These are phyloP conservation scores for Pseudogymnoascus pannorum DNA, from an alignment of 2,329 filamentous ascomycete genomes.

Conservation along the genomic window DNA sequence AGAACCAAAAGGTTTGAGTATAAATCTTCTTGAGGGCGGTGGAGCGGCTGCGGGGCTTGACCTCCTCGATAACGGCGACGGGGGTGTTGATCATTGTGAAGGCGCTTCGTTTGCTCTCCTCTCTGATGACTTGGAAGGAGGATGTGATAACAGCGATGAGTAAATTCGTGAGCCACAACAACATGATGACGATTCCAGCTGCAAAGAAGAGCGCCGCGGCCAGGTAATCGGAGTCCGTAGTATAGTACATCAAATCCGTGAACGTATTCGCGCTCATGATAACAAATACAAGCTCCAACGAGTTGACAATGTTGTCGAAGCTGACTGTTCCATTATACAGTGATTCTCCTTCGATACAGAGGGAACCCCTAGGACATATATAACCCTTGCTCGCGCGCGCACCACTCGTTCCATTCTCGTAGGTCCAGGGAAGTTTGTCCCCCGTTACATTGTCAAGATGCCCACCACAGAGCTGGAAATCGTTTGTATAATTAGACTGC, in stretches of 20 bases:
- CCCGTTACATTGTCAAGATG: slow-evolving; percentile 58
- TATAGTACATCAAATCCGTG: slow-evolving; percentile 88
- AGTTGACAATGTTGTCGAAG: slow-evolving; percentile 92
- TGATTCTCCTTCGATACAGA: slow-evolving; percentile 71
- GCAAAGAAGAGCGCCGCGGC: slow-evolving; percentile 72
- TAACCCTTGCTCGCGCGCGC: slow-evolving; percentile 66
- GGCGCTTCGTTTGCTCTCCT: slow-evolving; percentile 89
- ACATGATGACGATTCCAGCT: slow-evolving; percentile 77
- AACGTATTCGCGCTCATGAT: slow-evolving; percentile 99
- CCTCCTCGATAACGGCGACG: slow-evolving; percentile 23
- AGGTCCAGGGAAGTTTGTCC: slow-evolving; percentile 59
- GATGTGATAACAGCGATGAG: slow-evolving; percentile 95
- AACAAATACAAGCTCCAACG: slow-evolving; percentile 89
- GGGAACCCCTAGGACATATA: slow-evolving; percentile 74
- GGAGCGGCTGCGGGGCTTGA: slow-evolving; percentile 34
- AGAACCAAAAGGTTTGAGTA: slow-evolving; percentile 65
- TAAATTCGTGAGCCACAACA: slow-evolving; percentile 93
- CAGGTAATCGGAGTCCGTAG: slow-evolving; percentile 85
- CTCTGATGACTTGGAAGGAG: slow-evolving; percentile 94
- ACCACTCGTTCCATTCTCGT: slow-evolving; percentile 43
- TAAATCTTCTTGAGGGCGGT: slow-evolving; percentile 62
- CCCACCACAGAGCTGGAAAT: slow-evolving; percentile 78
- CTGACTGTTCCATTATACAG: slow-evolving; percentile 81
- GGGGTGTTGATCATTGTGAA: slow-evolving; percentile 68
- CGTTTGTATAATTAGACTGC: slow-evolving; percentile 54